Conservation (phyloP, 306 rosid genomes). For the Gastrolobium bilobum region DNA sequence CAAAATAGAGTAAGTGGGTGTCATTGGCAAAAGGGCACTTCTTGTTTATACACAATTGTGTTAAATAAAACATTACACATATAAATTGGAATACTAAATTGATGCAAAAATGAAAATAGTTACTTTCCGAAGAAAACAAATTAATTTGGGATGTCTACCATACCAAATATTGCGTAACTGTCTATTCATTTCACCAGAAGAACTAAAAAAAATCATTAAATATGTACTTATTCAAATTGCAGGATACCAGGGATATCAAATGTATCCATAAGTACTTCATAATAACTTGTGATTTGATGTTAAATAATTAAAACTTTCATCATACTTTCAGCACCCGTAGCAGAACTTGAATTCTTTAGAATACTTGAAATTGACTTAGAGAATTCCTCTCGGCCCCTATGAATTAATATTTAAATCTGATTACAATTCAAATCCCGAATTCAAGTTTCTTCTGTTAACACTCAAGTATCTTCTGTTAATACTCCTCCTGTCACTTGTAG, state of each 20-base stretch:
- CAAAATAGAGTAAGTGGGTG: not conserved
- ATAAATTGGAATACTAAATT: conserved; percentile 17
- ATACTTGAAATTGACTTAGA: conserved; percentile 6
- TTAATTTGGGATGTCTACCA: conserved; percentile 17
- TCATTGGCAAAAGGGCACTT: conserved; percentile 26
- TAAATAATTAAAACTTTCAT: conserved; percentile 31
- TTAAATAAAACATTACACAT: not conserved
- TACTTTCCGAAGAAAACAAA: conserved; percentile 8
- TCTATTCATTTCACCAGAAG: conserved; percentile 14
- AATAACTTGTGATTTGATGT: not conserved
- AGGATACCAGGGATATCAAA: conserved; percentile 1
- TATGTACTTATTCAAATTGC: conserved; percentile 1
- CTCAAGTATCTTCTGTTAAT: too few species aligned
- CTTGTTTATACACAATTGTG: conserved; percentile 26
- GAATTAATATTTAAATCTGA: conserved; percentile 4
- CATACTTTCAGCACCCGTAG: conserved; percentile 4
- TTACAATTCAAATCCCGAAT: too few species aligned
- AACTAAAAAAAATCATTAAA: not conserved
- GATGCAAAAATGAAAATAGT: conserved; percentile 23
- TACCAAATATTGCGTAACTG: not conserved
- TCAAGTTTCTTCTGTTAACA: too few species aligned
- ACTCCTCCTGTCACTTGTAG: too few species aligned
- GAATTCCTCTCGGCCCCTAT: not conserved
- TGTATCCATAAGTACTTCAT: conserved; percentile 12
- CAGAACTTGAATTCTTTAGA: not conserved